Evolutionary conservation across 768 basidiomycete species (phyloP), one percentile per base, ranked within the genome.

Genomic region (Boletus fagicola): DNA sequence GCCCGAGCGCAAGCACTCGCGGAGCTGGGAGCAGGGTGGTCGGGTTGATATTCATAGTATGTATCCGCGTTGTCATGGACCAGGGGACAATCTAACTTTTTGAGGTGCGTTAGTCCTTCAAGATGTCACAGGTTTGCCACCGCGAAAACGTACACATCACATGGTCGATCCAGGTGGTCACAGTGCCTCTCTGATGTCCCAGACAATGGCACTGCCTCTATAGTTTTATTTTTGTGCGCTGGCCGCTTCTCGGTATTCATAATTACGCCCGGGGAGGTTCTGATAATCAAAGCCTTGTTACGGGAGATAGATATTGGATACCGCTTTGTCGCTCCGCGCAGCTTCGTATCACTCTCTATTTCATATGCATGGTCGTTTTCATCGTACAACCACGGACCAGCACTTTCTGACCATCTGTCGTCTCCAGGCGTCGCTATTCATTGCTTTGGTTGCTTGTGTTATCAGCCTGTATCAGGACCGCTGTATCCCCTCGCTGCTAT

Each of bases 101-200:
- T 48, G 57, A 38, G 57, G 31, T 8, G 28, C 38, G 24, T 24
- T 31, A 71, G 71, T 71, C 28, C 53, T 74, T 48, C 76, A 83
- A 73, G 83, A 84, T 61, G 75, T 84, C 60, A 69, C 81, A 57
- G 76, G 75, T 42, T 66, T 84, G 46, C 83, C 85, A 18, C 68
- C 75, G 22, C 78, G 86, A 66, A 87, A 87, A 72, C 82, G 86
- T 53, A 73, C 80, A 22, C 86, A 87, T 69, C 84, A 86, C 67
- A 81, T 86, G 77, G 82, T 85, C 72, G 76, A 85, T 67, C 71
- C 68, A 76, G 83, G 63, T 70, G 81, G 75, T 53, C 72, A 76
- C 65, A 78, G 75, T 58, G 74, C 79, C 49, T 76, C 82, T 46
- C 63, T 86, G 62, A 84, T 84, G 63, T 69, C 82, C 49, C 80